Base-by-base conservation (phyloP, 164 flowering plant genomes). In the Aristolochia fimbriata region DNA sequence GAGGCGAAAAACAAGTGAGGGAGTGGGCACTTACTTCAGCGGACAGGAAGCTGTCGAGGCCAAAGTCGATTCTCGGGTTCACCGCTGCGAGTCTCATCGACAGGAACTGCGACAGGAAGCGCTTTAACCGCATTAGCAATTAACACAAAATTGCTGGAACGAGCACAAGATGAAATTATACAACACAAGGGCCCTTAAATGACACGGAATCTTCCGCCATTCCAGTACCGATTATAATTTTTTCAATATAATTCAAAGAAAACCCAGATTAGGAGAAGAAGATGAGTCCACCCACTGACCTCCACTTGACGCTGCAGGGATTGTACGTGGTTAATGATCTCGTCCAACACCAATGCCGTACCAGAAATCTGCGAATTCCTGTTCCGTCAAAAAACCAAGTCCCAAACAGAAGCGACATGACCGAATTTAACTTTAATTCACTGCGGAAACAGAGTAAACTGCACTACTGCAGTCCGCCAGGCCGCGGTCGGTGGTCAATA, bases 71-170 rank as follows among this genome's bases (percentile, higher is more conserved):
- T 68, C 88, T 82, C 21, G 97, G 97, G 69, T 83, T 81, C 23
- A 86, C 92, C 49, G 94, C 80, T 4, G 97, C 96, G 57, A 91
- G 96, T 68, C 83, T 83, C 96, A 85, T 91, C 17, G 97, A 88
- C 53, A 91, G 70, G 61, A 83, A 69, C 97, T 91, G 85, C 8
- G 70, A 70, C 51, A 45, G 45, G 22, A 37, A 27, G 31, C 52
- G 21, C 52, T 30, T 19, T 17, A 52, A 33, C 10, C 43, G 45
- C 20, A 51, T 57, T 21, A 41, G 49, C 9, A 9, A 25, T 25
- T 9, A 55, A 55, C 57, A 55, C 24, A 25, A 8, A 12, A 14
- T 14, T 11, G 30, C n/a, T n/a, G n/a, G n/a, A n/a, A n/a, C n/a
- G n/a, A 27, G 30, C 30, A 27, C 30, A 27, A 27, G 30, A 5